Conservation (phyloP, 139 green algal genomes). For the Tetradesmus obliquus region DNA sequence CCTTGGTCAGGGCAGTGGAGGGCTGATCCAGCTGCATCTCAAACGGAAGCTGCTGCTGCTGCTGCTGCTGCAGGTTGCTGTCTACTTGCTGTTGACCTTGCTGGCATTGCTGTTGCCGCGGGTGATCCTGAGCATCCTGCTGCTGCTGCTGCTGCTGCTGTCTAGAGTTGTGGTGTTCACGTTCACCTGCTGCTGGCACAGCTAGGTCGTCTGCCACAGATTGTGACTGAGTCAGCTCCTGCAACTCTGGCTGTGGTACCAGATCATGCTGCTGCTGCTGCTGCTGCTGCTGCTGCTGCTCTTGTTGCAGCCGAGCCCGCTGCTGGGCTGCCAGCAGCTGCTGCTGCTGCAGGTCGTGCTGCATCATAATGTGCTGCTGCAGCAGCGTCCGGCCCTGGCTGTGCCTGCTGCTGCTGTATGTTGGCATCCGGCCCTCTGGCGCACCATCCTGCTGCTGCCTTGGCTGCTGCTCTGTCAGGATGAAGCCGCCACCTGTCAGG, state of each 20-base stretch:
- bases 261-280: slow-evolving; percentile 34
- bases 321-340: neutral
- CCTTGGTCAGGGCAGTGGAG: neutral
- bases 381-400: slow-evolving; percentile 30
- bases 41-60: neutral
- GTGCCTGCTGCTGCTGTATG: slow-evolving; percentile 12
- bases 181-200: neutral
- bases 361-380: slow-evolving; percentile 47
- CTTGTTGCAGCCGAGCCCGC: neutral
- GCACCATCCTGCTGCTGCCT: neutral
- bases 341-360: slow-evolving; percentile 22
- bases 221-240: neutral
- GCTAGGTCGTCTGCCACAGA: neutral
- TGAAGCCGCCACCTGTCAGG: neutral
- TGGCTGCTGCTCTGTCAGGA: neutral
- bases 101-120: neutral
- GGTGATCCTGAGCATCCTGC: neutral
- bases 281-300: slow-evolving; percentile 37
- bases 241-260: neutral
- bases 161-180: neutral
- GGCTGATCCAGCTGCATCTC: neutral
- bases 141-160: neutral
- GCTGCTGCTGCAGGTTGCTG: neutral
- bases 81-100: neutral
- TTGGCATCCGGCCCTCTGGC: neutral